Evolutionary conservation across 2,329 filamentous ascomycete species (phyloP), one percentile per base, ranked within the genome.

Genomic region (Aureobasidium subglaciale): DNA sequence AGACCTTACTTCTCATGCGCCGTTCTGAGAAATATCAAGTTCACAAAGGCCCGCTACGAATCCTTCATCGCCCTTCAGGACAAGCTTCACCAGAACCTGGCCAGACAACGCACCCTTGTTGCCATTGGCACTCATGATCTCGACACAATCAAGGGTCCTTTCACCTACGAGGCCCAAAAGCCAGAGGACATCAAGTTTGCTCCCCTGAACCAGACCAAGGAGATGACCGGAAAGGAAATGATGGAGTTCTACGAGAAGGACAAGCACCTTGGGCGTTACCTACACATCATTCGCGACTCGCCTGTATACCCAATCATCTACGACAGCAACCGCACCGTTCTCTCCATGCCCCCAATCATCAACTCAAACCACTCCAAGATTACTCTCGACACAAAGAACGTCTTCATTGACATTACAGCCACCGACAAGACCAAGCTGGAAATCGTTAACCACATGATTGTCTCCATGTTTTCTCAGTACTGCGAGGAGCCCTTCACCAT

Each of bases 301-400:
- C 89, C 91, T 5, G 87, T 96, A 40, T 99, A 99, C 71, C 93
- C 93, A 20, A 90, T 95, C 67, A 95, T 99, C 67, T 92, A 90
- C 71, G 93, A 99, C 70, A 82, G 89, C 52, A 88, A 96, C 68
- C 81, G 84, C 40, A 83, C 82, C 41, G 90, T 99, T 32, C 92
- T 93, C 74, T 97, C 92, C 7, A 79, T 99, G 65, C 93, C 93
- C 1, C 93, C 93, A 16, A 97, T 99, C 65, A 99, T 99, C 78
- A 99, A 99, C 75, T 84, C 91, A 65, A 83, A 99, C 67, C 91
- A 93, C 74, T 96, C 91, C 66, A 99, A 99, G 75, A 99, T 99
- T 69, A 90, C 85, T 7, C 75, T 95, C 41, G 76, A 95, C 69
- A 97, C 91, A 57, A 92, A 82, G 68, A 96, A 99, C 67, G 83